Evolutionary conservation across 164 flowering plant genomes (phyloP).

Genomic region (Berberis thunbergii): DNA sequence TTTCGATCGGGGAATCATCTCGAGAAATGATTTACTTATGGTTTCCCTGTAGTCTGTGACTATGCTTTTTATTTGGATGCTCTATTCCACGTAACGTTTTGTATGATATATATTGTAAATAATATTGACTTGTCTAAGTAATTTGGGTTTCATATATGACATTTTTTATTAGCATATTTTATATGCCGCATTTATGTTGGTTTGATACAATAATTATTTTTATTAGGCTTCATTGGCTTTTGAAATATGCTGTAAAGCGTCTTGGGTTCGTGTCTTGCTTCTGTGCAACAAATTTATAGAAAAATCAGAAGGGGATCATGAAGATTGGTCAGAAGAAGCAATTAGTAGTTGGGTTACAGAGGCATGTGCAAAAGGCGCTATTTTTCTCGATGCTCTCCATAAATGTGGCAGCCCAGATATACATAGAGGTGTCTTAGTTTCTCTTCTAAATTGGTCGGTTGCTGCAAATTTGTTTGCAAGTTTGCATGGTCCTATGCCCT

Average conservation of each 20-base stretch:
- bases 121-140: no score
- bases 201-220: no score
- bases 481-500: slow-evolving; percentile 40
- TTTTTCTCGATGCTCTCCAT: slow-evolving; percentile 56
- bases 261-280: slow-evolving; percentile 48
- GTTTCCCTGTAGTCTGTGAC: no score
- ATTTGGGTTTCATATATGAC: no score
- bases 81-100: no score
- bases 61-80: no score
- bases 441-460: slow-evolving; percentile 55
- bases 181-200: background rate
- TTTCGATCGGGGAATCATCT: no score
- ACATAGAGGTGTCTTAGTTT: slow-evolving; percentile 19
- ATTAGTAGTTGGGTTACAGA: slow-evolving; percentile 39
- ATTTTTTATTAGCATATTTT: background rate
- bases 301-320: slow-evolving; percentile 18
- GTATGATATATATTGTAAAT: no score
- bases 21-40: no score
- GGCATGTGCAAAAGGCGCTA: slow-evolving; percentile 44
- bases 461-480: slow-evolving; percentile 28
- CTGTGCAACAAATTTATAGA: slow-evolving; percentile 33
- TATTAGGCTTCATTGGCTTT: slow-evolving; percentile 60
- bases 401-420: slow-evolving; percentile 33
- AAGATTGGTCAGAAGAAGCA: slow-evolving; percentile 38
- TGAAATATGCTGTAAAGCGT: slow-evolving; percentile 46